Evolutionary conservation across 1,284 basidiomycete genomes (phyloP).

Genomic region (Macrocystidia cucumis): DNA sequence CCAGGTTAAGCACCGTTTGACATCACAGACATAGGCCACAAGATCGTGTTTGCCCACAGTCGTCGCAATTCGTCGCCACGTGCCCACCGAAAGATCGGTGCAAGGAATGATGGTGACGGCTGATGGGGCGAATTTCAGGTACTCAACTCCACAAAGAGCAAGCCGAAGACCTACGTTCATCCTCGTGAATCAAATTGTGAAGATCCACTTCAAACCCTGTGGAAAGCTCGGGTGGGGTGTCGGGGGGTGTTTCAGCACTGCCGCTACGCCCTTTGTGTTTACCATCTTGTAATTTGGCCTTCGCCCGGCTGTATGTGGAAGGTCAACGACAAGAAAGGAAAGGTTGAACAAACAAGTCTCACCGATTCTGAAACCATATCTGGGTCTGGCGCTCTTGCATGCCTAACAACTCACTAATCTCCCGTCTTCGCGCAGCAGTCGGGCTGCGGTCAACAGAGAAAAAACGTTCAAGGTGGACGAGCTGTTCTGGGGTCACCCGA

Average conservation of each 20-base stretch:
- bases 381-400: slow-evolving; percentile 83
- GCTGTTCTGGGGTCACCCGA: slow-evolving; percentile 70
- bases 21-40: slow-evolving; percentile 65
- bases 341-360: slow-evolving; percentile 11
- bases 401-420: slow-evolving; percentile 67
- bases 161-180: slow-evolving; percentile 44
- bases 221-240: slow-evolving; percentile 43
- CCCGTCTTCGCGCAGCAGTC: slow-evolving; percentile 58
- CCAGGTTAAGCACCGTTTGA: slow-evolving; percentile 62
- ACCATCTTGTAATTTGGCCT: slow-evolving; percentile 63
- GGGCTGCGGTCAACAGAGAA: slow-evolving; percentile 66
- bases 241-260: slow-evolving; percentile 34
- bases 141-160: slow-evolving; percentile 4
- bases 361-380: slow-evolving; percentile 86
- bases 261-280: slow-evolving; percentile 36
- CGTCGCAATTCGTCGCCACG: slow-evolving; percentile 66
- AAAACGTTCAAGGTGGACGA: slow-evolving; percentile 61
- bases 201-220: slow-evolving; percentile 51
- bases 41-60: slow-evolving; percentile 51
- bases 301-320: slow-evolving; percentile 51
- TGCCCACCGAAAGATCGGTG: slow-evolving; percentile 63
- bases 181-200: slow-evolving; percentile 61
- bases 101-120: slow-evolving; percentile 72
- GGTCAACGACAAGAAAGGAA: slow-evolving; percentile 6
- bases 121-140: slow-evolving; percentile 27